Evolutionary conservation across 192 early-diverging fungal genomes (phyloP), one percentile per base, ranked within the genome.

Genomic region (Coemansia sp.): DNA sequence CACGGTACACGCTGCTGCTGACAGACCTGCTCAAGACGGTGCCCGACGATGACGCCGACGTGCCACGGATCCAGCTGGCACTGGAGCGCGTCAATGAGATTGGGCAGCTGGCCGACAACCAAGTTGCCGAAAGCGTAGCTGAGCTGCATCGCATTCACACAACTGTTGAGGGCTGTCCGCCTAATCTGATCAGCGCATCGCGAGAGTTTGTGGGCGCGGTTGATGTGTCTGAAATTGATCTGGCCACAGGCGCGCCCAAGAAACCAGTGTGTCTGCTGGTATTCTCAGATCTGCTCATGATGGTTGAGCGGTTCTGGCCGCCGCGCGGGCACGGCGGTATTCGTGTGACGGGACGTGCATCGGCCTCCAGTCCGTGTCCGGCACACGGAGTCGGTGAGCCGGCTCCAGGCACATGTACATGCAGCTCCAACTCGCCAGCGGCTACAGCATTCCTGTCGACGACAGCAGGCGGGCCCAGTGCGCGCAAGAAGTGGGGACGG

Each of bases 1-100:
- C 90, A 3, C 84, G 89, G n/a, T 92, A 92, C 74, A 85, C 86
- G 27, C 65, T 92, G 58, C 67, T 92, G 41, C 73, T 92, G 45
- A 86, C 73, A 0, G 73, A 83, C 39, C 65, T 83, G 50, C 70
- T 83, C 21, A 73, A 75, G 63, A 60, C 57, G 32, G 73, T 69
- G 14, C 70, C 69, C 12, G 70, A 67, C 17, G 70, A 80, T 23
- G 70, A 76, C 57, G 68, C 72, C 8, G 82, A 84, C 25, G 65
- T 62, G 12, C 51, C 67, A 5, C 67, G 72, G 15, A 72, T 84
- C 22, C 65, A 66, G 55, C 59, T 80, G 19, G 82, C 82, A 4
- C 62, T 80, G 12, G 77, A 80, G 51, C 64, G 73, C 19, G 72
- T 76, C 6, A 74, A 84, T 56, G 82, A 84, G 61, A 84, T 84